Evolutionary conservation across 306 rosid genomes (phyloP), one percentile per base, ranked within the genome.

Genomic region (Gleditsia sinensis): DNA sequence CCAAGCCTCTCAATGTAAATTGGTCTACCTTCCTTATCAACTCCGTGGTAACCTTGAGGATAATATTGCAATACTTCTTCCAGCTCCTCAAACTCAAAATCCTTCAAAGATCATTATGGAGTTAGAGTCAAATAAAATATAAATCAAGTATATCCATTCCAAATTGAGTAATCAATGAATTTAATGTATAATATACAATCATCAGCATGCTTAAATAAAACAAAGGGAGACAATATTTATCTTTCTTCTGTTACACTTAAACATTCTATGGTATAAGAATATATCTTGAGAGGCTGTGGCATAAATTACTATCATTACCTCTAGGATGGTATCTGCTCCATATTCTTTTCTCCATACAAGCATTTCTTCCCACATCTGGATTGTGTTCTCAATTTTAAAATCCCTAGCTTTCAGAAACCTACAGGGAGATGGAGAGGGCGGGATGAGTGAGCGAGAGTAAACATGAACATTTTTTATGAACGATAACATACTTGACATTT

Each of bases 31-130:
- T 95, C 99, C 84, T 82, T 95, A 59, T 95, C 99, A 81, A 92
- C 86, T 54, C 98, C 99, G 80, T 95, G 99, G 59, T 95, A 92
- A 59, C 98, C 99, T 73, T 95, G 99, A 62, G 99, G 99, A 74
- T 95, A 95, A 80, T 87, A 92, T 82, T 92, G 95, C 83, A 92
- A 66, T 51, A 95, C 98, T 84, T 87, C 99, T 77, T 92, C 97
- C 54, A 87, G 93, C 85, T 95, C 99, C 79, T 86, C 89, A 72
- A 90, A 92, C 68, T 88, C 97, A 62, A 90, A 95, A 84, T 90
- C 98, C 99, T 95, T 68, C 81, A 67, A 46, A 85, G 48, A 57
- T 45, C 68, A 53, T 50, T 10, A 50, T 59, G 60, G 16, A 54
- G 42, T 85, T 77, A 86, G 83, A 77, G 13, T 75, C 61, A 60